Evolutionary conservation across 2,329 filamentous ascomycete species (phyloP).

Genomic region (Westerdykella sp.): DNA sequence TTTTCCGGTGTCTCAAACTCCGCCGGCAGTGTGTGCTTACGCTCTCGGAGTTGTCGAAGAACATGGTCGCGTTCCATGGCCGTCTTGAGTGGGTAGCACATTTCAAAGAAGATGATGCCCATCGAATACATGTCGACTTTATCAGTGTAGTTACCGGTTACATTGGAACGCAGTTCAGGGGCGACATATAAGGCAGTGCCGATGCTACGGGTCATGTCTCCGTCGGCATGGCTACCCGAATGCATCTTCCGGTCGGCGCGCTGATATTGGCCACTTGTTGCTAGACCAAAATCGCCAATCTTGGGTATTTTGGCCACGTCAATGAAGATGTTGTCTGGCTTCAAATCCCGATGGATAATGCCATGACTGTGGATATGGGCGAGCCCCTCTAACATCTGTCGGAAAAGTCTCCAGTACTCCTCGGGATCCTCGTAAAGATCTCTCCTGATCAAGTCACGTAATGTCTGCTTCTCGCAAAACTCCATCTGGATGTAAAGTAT

Average conservation of each 20-base stretch:
- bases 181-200: conserved; percentile 88
- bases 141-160: conserved; percentile 72
- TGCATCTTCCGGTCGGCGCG: conserved; percentile 47
- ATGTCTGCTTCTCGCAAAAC: conserved; percentile 88
- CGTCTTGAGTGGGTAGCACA: conserved; percentile 64
- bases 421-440: conserved; percentile 67
- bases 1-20: conserved; percentile 69
- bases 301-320: conserved; percentile 85
- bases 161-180: conserved; percentile 75
- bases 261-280: conserved; percentile 76
- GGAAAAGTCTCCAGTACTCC: conserved; percentile 83
- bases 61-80: conserved; percentile 60
- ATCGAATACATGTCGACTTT: conserved; percentile 99
- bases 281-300: conserved; percentile 93
- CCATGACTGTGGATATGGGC: conserved; percentile 83
- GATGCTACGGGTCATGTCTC: conserved; percentile 63
- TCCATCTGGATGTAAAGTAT: conserved; percentile 98
- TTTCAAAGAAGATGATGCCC: conserved; percentile 97
- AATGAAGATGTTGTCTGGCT: conserved; percentile 97
- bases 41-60: conserved; percentile 62
- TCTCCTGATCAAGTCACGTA: conserved; percentile 78
- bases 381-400: conserved; percentile 84
- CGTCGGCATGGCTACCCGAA: conserved; percentile 27
- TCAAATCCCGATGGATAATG: conserved; percentile 92
- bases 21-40: conserved; percentile 61